Percentiles rank a stretch among this genome's conserved stretches.
Evolutionary conservation across 2,329 filamentous ascomycete species (phyloP).

Genomic region (Fusarium foetens): DNA sequence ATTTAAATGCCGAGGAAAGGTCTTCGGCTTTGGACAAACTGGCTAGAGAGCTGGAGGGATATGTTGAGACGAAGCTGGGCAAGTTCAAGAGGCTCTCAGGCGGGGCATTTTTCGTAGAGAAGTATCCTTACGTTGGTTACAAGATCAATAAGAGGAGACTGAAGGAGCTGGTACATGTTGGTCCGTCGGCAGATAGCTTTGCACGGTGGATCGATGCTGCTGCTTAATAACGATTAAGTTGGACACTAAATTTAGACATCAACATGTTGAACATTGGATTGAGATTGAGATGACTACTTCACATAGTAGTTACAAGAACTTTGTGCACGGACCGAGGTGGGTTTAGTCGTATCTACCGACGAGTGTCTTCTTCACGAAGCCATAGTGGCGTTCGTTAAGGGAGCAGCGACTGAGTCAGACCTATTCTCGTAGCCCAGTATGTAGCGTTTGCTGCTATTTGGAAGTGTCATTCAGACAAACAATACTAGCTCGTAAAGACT

Average conservation of each 20-base stretch:
- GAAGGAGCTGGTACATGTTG: not conserved
- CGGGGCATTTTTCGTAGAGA: not conserved
- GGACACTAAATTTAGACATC: too few species aligned
- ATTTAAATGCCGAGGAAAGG: not conserved
- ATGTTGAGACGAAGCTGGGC: not conserved
- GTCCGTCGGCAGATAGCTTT: rapidly evolving
- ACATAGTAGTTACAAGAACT: not conserved
- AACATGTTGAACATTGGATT: not conserved
- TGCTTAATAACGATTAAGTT: not conserved
- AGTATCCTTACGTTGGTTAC: not conserved
- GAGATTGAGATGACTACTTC: not conserved
- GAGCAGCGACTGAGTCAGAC: too few species aligned
- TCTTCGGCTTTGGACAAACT: not conserved
- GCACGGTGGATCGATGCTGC: not conserved
- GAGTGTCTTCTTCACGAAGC: too few species aligned
- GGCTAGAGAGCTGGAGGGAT: not conserved
- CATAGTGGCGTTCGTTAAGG: too few species aligned
- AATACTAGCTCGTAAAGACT: too few species aligned
- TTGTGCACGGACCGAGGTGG: too few species aligned
- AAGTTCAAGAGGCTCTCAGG: not conserved
- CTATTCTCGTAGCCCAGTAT: too few species aligned
- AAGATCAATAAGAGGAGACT: not conserved
- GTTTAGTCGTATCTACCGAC: too few species aligned
- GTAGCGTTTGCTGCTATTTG: too few species aligned
- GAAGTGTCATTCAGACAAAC: too few species aligned